Evolutionary conservation across 352 stramenopile species (phyloP).

Genomic region (Phytopythium kandeliae): DNA sequence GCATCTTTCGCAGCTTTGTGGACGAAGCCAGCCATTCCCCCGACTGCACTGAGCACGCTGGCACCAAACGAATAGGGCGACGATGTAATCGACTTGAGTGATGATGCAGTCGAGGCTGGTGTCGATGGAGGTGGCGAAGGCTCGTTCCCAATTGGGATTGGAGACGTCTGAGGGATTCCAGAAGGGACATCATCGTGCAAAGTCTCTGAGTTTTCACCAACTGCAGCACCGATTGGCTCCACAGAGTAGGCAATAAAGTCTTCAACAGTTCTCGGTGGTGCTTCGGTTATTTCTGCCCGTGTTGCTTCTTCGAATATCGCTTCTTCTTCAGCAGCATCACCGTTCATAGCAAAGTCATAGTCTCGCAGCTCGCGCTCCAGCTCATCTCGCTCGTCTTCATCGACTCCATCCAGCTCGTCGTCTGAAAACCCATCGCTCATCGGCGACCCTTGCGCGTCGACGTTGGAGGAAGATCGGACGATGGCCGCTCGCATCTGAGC

Average conservation of each 20-base stretch:
- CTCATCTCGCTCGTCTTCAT: constrained; percentile 30
- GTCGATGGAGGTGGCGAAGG: constrained; percentile 10
- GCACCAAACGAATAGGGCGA: constrained; percentile 48
- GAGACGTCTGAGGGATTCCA: too few relatives aligned
- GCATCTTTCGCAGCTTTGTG: constrained; percentile 70
- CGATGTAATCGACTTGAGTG: constrained; percentile 13
- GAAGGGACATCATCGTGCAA: too few relatives aligned
- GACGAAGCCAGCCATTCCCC: constrained; percentile 61
- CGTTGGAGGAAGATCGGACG: constrained; percentile 60
- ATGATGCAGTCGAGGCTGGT: constrained; percentile 8
- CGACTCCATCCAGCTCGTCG: constrained; percentile 16
- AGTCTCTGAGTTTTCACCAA: background rate
- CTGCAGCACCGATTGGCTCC: background rate
- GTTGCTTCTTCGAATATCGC: too few relatives aligned
- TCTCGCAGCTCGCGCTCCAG: constrained; percentile 26
- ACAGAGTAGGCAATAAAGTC: background rate
- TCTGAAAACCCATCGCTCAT: constrained; percentile 38
- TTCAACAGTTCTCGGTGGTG: background rate
- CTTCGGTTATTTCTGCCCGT: background rate
- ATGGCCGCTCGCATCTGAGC: constrained; percentile 78
- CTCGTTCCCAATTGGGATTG: constrained; percentile 5
- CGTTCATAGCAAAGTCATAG: background rate
- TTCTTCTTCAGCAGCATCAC: constrained; percentile 4
- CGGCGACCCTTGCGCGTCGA: constrained; percentile 33
- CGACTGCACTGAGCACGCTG: constrained; percentile 58